Conservation (phyloP, 192 early-diverging fungal species). For the Podila clonocystis region DNA sequence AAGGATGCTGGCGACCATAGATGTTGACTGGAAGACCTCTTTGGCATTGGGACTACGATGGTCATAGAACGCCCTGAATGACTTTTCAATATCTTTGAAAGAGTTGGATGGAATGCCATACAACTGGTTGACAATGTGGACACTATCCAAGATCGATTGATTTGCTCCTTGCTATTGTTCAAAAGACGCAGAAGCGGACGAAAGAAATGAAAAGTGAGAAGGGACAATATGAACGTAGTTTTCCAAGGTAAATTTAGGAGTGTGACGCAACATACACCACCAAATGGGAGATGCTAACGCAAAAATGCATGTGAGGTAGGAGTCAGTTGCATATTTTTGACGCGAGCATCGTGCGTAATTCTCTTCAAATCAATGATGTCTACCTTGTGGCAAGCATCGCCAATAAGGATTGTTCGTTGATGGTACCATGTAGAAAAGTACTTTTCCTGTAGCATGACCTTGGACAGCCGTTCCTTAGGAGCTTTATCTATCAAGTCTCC, state of each 20-base stretch:
- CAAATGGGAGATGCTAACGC: constrained; percentile 19
- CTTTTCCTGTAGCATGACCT: constrained; percentile 29
- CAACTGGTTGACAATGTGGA: constrained; percentile 26
- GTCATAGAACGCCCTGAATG: constrained; percentile 18
- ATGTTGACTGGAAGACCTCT: constrained; percentile 23
- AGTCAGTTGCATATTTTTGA: too few relatives aligned
- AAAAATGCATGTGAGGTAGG: too few relatives aligned
- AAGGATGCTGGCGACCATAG: constrained; percentile 8
- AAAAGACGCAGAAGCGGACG: too few relatives aligned
- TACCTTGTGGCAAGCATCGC: constrained; percentile 31
- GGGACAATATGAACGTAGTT: too few relatives aligned
- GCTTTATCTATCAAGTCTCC: constrained; percentile 22
- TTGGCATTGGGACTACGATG: constrained; percentile 19
- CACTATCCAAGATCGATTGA: constrained; percentile 31
- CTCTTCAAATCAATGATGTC: too few relatives aligned
- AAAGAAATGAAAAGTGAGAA: too few relatives aligned
- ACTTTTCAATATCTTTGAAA: constrained; percentile 8
- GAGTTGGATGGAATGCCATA: constrained; percentile 23
- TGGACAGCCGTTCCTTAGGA: constrained; percentile 19
- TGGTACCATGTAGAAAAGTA: constrained; percentile 31
- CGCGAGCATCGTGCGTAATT: too few relatives aligned
- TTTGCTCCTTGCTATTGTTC: constrained; percentile 5
- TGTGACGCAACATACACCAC: neutral
- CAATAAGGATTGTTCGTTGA: constrained; percentile 19
- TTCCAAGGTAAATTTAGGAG: too few relatives aligned